phyloP scores from a whole-genome alignment of 2,329 filamentous ascomycete genomes.

The Aspergillus ochraceoroseus region DNA sequence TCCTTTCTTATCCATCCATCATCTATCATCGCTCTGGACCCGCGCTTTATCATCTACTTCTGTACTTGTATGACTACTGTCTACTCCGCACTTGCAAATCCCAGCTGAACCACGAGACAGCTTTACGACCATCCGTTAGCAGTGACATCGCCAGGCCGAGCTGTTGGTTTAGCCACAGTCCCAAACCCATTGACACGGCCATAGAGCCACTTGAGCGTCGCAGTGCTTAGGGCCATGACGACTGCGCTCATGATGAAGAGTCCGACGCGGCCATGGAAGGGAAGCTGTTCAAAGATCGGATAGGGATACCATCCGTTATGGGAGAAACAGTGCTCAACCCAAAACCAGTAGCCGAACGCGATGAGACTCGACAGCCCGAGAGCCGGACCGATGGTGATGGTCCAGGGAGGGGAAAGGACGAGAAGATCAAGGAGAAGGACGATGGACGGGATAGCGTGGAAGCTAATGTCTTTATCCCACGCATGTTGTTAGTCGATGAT shows the following conservation, averaged over 20 bases:
- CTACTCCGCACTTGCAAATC: too few relatives aligned
- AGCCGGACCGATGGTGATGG: conserved; percentile 50
- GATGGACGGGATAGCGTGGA: conserved; percentile 51
- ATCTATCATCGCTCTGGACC: too few relatives aligned
- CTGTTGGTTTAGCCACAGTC: conserved; percentile 17
- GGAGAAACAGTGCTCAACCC: conserved; percentile 57
- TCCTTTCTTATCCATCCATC: too few relatives aligned
- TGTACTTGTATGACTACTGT: too few relatives aligned
- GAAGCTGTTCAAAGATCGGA: conserved; percentile 69
- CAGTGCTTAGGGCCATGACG: conserved; percentile 67
- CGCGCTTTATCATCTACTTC: too few relatives aligned
- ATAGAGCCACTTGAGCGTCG: conserved; percentile 65
- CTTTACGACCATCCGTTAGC: conserved; percentile 23
- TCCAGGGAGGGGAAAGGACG: conserved; percentile 58
- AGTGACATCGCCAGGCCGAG: conserved; percentile 31
- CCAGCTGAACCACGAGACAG: too few relatives aligned
- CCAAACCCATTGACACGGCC: conserved; percentile 46
- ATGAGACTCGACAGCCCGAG: conserved; percentile 48
- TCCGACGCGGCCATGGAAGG: conserved; percentile 59
- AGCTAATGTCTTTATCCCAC: conserved; percentile 43
- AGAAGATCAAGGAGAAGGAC: conserved; percentile 53
- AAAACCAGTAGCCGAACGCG: conserved; percentile 59
- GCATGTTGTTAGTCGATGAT: too few relatives aligned
- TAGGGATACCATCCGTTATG: conserved; percentile 70
- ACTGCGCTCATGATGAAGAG: conserved; percentile 66